phyloP scores from a whole-genome alignment of 2,329 filamentous ascomycete species.

The Aureobasidium uvarum region DNA sequence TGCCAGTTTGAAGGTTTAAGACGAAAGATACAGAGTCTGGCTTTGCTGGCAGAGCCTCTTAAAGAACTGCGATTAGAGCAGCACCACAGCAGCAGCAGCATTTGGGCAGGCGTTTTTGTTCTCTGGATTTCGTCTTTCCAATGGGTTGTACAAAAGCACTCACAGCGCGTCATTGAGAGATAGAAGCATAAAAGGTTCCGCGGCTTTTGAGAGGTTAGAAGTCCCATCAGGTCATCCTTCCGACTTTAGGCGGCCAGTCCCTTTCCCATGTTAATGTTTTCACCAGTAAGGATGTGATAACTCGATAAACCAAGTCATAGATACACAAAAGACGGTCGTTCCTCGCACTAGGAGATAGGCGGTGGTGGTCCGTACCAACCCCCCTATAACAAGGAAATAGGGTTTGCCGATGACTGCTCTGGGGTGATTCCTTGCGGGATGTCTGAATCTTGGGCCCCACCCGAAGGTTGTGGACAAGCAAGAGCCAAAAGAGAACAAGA shows the following conservation, averaged over 20 bases:
- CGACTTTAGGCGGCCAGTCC: not conserved
- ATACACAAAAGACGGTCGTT: not conserved
- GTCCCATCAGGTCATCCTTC: not conserved
- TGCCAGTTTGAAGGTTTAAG: slow-evolving; percentile 31
- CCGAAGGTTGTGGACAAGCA: slow-evolving; percentile 6
- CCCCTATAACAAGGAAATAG: not conserved
- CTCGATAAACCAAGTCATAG: too few relatives aligned
- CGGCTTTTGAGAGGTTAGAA: not conserved
- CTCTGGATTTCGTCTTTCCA: not conserved
- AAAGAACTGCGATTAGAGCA: not conserved
- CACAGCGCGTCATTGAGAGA: not conserved
- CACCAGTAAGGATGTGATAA: not conserved
- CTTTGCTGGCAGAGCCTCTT: slow-evolving; percentile 21
- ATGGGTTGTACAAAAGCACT: not conserved
- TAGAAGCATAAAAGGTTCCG: slow-evolving; percentile 7
- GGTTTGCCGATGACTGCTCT: not conserved
- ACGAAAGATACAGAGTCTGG: not conserved
- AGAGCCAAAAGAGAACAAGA: slow-evolving; percentile 6
- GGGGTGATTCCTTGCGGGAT: slow-evolving; percentile 4
- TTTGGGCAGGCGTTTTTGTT: slow-evolving; percentile 17
- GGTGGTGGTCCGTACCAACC: not conserved
- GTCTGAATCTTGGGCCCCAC: slow-evolving; percentile 3
- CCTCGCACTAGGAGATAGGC: too few relatives aligned
- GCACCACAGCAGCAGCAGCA: not conserved
- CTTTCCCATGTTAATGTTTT: too few relatives aligned